These are phyloP conservation scores for Lumnitzera racemosa DNA, from an alignment of 345 rosid species.

Conservation along the genomic window DNA sequence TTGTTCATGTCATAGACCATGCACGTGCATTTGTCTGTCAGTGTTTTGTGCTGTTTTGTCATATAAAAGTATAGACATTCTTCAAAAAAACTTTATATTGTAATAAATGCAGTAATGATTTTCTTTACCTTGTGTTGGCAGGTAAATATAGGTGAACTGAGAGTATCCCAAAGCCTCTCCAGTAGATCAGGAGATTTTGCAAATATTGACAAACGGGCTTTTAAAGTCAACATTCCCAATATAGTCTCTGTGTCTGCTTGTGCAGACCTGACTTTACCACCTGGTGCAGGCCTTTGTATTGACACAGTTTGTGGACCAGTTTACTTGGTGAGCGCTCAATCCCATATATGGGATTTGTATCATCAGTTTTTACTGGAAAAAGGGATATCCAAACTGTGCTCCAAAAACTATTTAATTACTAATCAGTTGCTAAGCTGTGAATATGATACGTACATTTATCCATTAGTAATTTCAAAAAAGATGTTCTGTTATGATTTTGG, in stretches of 20 bases:
- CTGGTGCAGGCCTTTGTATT: slow-evolving; percentile 95
- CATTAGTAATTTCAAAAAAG: no score
- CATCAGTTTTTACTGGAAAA: background rate
- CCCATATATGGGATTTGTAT: background rate
- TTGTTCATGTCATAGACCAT: no score
- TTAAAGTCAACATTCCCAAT: slow-evolving; percentile 66
- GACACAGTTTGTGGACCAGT: slow-evolving; percentile 66
- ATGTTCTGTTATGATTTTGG: no score
- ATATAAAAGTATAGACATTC: no score
- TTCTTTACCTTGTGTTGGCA: slow-evolving; percentile 13
- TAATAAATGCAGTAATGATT: background rate
- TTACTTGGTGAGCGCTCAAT: slow-evolving; percentile 50
- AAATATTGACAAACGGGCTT: slow-evolving; percentile 44
- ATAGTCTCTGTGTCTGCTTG: slow-evolving; percentile 79
- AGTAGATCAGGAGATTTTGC: slow-evolving; percentile 34
- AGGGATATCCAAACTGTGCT: no score
- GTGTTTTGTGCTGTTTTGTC: no score
- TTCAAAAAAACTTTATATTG: no score
- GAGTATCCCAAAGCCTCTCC: slow-evolving; percentile 47
- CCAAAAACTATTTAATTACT: no score
- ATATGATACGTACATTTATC: no score
- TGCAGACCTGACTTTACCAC: slow-evolving; percentile 92
- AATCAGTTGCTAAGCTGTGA: no score
- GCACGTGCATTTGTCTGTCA: no score
- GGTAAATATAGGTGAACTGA: slow-evolving; percentile 50